phyloP scores from a whole-genome alignment of 2,329 filamentous ascomycete species.

The Apiospora phragmitis region DNA sequence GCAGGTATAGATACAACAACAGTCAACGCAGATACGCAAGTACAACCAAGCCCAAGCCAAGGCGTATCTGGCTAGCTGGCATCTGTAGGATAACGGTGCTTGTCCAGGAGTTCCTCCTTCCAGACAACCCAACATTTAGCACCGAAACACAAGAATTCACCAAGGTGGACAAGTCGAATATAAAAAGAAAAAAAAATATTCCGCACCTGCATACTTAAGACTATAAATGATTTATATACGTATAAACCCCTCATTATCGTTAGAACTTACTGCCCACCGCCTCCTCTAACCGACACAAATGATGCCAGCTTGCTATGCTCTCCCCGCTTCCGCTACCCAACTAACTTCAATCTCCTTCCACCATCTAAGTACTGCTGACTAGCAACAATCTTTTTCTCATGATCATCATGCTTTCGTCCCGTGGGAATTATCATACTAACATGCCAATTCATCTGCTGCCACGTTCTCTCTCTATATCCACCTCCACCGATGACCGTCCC shows the following conservation, averaged over 20 bases:
- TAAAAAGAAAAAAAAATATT: not conserved
- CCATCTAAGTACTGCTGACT: conserved; percentile 8
- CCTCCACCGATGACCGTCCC: not conserved
- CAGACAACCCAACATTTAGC: too few relatives aligned
- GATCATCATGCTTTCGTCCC: conserved; percentile 7
- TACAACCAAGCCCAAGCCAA: not conserved
- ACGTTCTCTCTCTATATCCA: not conserved
- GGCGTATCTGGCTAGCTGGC: not conserved
- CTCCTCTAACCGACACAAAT: not conserved
- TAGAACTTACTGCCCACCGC: not conserved
- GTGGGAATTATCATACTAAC: conserved; percentile 3
- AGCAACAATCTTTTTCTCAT: conserved; percentile 8
- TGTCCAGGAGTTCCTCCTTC: not conserved
- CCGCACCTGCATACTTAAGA: conserved; percentile 5
- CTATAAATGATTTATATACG: conserved; percentile 7
- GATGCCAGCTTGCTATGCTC: not conserved
- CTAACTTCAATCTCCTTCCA: not conserved
- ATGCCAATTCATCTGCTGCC: conserved; percentile 2
- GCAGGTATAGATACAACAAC: not conserved
- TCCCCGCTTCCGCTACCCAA: not conserved
- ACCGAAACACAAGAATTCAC: not conserved
- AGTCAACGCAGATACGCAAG: not conserved
- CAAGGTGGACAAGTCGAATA: not conserved
- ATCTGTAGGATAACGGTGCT: not conserved
- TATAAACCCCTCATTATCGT: conserved; percentile 7